Conservation (phyloP, 2,329 filamentous ascomycete species). For the Exophiala mesophila region DNA sequence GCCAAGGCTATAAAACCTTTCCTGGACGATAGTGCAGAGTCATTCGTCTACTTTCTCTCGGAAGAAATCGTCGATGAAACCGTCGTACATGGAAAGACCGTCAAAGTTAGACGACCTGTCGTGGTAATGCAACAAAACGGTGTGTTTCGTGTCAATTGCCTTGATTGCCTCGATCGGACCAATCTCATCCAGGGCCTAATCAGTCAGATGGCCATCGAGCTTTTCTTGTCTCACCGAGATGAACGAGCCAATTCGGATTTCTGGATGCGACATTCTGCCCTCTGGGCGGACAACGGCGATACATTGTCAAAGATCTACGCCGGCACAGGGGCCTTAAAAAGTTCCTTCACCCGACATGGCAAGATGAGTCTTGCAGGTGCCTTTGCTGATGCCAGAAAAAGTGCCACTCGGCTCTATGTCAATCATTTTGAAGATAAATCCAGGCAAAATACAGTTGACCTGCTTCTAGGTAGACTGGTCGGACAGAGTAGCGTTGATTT, state of each 20-base stretch:
- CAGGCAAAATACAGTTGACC: slow-evolving; percentile 89
- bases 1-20: slow-evolving; percentile 77
- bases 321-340: slow-evolving; percentile 90
- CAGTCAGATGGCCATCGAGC: slow-evolving; percentile 84
- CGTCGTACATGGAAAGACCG: slow-evolving; percentile 38
- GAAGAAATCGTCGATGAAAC: slow-evolving; percentile 60
- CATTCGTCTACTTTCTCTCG: slow-evolving; percentile 87
- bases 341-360: slow-evolving; percentile 86
- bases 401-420: slow-evolving; percentile 87
- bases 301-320: slow-evolving; percentile 92
- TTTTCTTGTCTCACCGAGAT: slow-evolving; percentile 69
- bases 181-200: slow-evolving; percentile 96
- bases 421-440: slow-evolving; percentile 97
- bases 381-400: slow-evolving; percentile 92
- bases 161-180: slow-evolving; percentile 92
- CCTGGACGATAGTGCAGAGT: slow-evolving; percentile 73
- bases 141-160: slow-evolving; percentile 90
- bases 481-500: slow-evolving; percentile 79
- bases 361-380: slow-evolving; percentile 95
- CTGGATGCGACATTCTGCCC: slow-evolving; percentile 83
- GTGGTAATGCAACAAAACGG: slow-evolving; percentile 87
- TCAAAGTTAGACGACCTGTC: slow-evolving; percentile 41
- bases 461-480: slow-evolving; percentile 78
- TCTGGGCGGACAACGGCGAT: slow-evolving; percentile 98
- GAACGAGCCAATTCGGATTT: slow-evolving; percentile 69